phyloP scores from a whole-genome alignment of 108 stramenopile genomes.

The Aurantiochytrium sp. region DNA sequence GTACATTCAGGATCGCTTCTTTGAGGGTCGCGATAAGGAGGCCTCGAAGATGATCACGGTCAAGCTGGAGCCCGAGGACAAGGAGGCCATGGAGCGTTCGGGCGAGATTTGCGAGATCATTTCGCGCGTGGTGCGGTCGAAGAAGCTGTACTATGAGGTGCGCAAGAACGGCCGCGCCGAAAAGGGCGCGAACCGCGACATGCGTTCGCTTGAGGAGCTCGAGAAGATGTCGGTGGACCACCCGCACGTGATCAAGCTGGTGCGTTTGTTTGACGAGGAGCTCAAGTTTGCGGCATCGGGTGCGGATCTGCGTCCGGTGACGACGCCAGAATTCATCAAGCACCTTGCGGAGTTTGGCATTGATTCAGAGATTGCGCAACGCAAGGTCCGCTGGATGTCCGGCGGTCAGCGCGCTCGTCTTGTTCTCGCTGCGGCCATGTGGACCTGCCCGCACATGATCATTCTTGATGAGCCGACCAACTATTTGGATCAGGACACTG shows the following conservation, averaged over 20 bases:
- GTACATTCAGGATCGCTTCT: slow-evolving; percentile 25
- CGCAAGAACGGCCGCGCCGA: slow-evolving; percentile 77
- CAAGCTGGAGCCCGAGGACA: slow-evolving; percentile 23
- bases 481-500: slow-evolving; percentile 50
- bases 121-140: neutral
- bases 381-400: slow-evolving; percentile 23
- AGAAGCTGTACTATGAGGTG: slow-evolving; percentile 57
- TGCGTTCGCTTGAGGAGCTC: slow-evolving; percentile 30
- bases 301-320: slow-evolving; percentile 31
- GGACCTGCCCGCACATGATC: slow-evolving; percentile 50
- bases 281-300: slow-evolving; percentile 33
- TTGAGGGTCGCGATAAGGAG: slow-evolving; percentile 26
- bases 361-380: neutral
- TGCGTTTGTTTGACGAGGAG: slow-evolving; percentile 37
- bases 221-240: slow-evolving; percentile 20
- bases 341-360: slow-evolving; percentile 48
- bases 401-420: slow-evolving; percentile 49
- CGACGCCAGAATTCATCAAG: slow-evolving; percentile 36
- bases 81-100: slow-evolving; percentile 5
- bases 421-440: slow-evolving; percentile 51
- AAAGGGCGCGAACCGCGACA: slow-evolving; percentile 39
- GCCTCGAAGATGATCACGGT: slow-evolving; percentile 22
- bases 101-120: neutral
- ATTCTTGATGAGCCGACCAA: slow-evolving; percentile 58
- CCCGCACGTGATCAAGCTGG: slow-evolving; percentile 28